phyloP scores from a whole-genome alignment of 163 green algal species.

The Scenedesmus sp. region DNA sequence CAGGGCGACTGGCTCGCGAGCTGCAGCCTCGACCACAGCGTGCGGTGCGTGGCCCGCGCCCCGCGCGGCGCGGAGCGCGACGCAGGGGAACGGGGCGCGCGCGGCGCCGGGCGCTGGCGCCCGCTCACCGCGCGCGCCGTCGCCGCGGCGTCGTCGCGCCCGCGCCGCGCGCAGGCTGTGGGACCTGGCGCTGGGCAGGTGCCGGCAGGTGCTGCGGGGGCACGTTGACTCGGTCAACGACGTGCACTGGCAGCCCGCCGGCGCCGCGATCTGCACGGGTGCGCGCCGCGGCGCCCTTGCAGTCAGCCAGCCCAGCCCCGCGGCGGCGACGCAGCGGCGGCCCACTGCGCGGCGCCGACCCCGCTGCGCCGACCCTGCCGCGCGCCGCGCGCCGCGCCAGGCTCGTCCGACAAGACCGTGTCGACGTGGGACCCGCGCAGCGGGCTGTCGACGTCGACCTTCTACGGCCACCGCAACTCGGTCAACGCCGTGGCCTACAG shows the following conservation, averaged over 20 bases:
- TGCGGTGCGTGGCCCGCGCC: no score
- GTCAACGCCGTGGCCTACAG: slow-evolving; percentile 76
- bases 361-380: no score
- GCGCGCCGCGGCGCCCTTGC: background rate
- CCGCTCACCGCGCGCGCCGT: no score
- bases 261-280: slow-evolving; percentile 59
- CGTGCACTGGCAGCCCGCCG: slow-evolving; percentile 78
- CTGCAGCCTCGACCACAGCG: slow-evolving; percentile 80
- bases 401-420: slow-evolving; percentile 87
- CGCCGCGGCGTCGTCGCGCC: background rate
- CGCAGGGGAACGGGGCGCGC: no score
- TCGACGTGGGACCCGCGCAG: slow-evolving; percentile 84
- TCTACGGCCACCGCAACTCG: slow-evolving; percentile 87
- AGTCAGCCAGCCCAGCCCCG: background rate
- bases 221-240: slow-evolving; percentile 90
- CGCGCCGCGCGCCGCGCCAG: no score
- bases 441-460: slow-evolving; percentile 80
- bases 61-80: no score
- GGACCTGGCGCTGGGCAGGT: slow-evolving; percentile 65
- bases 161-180: slow-evolving; percentile 49
- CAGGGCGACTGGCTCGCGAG: slow-evolving; percentile 75
- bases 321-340: no score
- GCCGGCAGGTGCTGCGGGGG: slow-evolving; percentile 73
- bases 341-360: no score
- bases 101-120: background rate